A percentile compares a stretch with the other conserved stretches of the same genome.
Conservation (phyloP, 176 grass and related monocot species). For the Alopecurus myosuroides region DNA sequence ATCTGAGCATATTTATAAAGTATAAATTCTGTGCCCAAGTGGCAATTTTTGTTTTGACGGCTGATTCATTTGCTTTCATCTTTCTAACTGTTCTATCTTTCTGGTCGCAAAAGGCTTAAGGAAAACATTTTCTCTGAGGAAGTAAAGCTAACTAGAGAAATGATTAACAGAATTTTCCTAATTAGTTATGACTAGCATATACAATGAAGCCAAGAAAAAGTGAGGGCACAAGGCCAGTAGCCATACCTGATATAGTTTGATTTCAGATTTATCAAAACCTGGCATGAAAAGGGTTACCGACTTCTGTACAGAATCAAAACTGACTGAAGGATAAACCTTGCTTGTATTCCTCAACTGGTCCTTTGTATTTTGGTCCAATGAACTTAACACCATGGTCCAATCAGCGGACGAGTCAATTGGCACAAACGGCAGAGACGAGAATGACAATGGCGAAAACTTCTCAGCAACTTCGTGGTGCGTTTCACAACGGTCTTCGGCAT, state of each 20-base stretch:
- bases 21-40: background rate
- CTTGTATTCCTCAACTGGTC: constrained; percentile 34
- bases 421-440: constrained; percentile 61
- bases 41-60: background rate
- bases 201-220: background rate
- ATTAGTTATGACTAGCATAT: background rate
- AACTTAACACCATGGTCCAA: constrained; percentile 35
- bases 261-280: constrained; percentile 89
- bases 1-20: background rate
- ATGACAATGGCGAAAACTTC: constrained; percentile 64
- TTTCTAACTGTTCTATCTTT: background rate
- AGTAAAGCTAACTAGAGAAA: background rate
- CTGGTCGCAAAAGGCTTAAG: background rate
- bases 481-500: constrained; percentile 45
- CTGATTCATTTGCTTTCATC: background rate
- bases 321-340: constrained; percentile 47
- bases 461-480: constrained; percentile 38
- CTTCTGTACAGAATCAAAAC: constrained; percentile 73
- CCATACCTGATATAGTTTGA: constrained; percentile 86
- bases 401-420: constrained; percentile 31
- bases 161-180: background rate
- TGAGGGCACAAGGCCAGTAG: background rate
- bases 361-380: constrained; percentile 49
- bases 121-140: background rate
- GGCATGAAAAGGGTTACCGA: constrained; percentile 78